Conservation (phyloP, 2,329 filamentous ascomycete genomes). For the Ophiostoma perfectum region DNA sequence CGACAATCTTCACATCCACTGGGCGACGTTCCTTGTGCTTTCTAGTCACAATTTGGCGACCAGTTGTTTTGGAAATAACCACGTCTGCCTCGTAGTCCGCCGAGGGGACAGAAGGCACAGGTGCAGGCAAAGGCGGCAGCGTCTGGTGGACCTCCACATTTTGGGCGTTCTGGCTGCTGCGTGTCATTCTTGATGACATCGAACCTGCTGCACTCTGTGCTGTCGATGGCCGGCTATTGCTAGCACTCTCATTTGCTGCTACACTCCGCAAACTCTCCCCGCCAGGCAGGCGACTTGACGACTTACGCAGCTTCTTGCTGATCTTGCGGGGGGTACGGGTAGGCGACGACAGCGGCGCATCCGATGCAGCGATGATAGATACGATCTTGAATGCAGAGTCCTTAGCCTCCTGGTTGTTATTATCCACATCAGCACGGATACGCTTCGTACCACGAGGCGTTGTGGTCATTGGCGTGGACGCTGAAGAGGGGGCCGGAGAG, state of each 20-base stretch:
- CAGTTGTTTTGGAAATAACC: not conserved
- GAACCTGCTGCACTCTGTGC: not conserved
- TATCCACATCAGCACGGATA: conserved; percentile 30
- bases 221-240: not conserved
- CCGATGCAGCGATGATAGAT: not conserved
- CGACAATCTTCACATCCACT: not conserved
- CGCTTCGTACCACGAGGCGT: conserved; percentile 45
- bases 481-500: conserved; percentile 11
- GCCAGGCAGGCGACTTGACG: conserved; percentile 40
- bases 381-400: not conserved
- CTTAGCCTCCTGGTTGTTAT: not conserved
- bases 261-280: conserved; percentile 20
- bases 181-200: not conserved
- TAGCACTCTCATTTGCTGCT: conserved; percentile 1
- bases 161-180: conserved; percentile 4
- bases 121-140: conserved; percentile 14
- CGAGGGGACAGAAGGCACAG: not conserved
- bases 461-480: not conserved
- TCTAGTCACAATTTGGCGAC: conserved; percentile 2
- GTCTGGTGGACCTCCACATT: conserved; percentile 20
- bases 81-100: not conserved
- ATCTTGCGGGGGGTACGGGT: conserved; percentile 32
- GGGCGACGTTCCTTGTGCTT: conserved; percentile 17
- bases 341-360: conserved; percentile 21
- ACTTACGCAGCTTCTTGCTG: conserved; percentile 51